Base-by-base conservation (phyloP, 768 basidiomycete species). In the Mycena polygramma region DNA sequence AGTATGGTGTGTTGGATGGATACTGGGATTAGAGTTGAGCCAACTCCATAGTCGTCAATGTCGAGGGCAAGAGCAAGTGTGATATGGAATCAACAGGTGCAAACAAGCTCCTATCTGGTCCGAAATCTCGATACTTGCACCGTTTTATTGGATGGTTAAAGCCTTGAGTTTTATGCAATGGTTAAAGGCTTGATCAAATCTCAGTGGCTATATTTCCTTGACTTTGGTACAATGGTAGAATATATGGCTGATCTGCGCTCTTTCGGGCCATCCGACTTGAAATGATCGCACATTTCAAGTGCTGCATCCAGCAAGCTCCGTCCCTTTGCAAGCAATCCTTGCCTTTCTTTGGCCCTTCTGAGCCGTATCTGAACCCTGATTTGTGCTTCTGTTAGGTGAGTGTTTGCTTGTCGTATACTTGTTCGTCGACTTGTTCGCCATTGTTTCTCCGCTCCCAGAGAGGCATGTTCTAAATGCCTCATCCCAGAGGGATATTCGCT, bases 401-500 rank as follows among this genome's bases (percentile, higher is more conserved):
- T 24, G 11, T 13, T 15, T 6, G 26, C 26, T 10, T 53, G 26
- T 26, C 7, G 0, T 7, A 53, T 53, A 10, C 7, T 30, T 30
- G 30, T 53, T 7, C 26, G 5, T 7, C 52, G 24, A 15, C 52
- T 53, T 0, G 9, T 8, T 13, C 14, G 24, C 52, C 52, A 53
- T 30, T 53, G 11, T 19, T 53, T 53, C 15, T 53, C 52, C 13
- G 14, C 52, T 15, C 11, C 36, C 15, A 55, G 35, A 11, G 54
- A 55, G 1, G 36, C 36, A 7, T 20, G 17, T 37, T 55, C 36
- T n/a, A 55, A 6, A 37, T 55, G 37, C 20, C 54, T 22, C 35
- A 37, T 55, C n/a, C 54, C 54, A 9, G 37, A 15, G 5, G 54
- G 54, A 55, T 55, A 55, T 10, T 55, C 10, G 36, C 54, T 55